Percentiles rank a stretch among this genome's conserved stretches.
Evolutionary conservation across 805 yeast species (phyloP).

Genomic region (Cephaloascus fragrans): DNA sequence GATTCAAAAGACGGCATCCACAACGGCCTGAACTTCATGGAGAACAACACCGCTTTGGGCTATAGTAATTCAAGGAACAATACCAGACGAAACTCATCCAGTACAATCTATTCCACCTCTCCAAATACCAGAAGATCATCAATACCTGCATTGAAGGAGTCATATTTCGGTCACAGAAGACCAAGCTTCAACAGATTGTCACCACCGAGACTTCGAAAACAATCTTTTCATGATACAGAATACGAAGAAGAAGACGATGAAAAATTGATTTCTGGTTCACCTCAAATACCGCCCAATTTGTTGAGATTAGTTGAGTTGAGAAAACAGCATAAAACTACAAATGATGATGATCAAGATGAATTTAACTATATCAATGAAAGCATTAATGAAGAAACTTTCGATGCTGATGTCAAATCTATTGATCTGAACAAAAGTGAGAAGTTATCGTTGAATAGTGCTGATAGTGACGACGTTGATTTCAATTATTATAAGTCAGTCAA

Average conservation of each 20-base stretch:
- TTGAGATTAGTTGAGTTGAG: conserved; percentile 44
- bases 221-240: conserved; percentile 14
- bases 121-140: background rate
- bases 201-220: background rate
- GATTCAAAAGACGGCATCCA: too few species aligned
- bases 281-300: conserved; percentile 58
- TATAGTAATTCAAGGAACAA: too few species aligned
- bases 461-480: conserved; percentile 16
- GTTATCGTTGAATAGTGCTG: conserved; percentile 12
- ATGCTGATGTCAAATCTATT: conserved; percentile 10
- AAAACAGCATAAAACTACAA: conserved; percentile 21
- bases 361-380: conserved; percentile 5
- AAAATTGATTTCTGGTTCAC: conserved; percentile 46
- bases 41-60: too few species aligned
- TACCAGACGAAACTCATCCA: background rate
- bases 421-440: conserved; percentile 11
- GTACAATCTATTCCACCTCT: background rate
- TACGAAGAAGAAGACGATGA: conserved; percentile 31
- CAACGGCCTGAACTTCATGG: too few species aligned
- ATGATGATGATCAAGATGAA: conserved; percentile 18
- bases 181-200: background rate
- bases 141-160: conserved; percentile 1
- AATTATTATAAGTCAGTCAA: conserved; percentile 30
- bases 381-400: conserved; percentile 7
- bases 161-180: background rate